Conservation (phyloP, 345 rosid species). For the Anastatica hierochuntica region DNA sequence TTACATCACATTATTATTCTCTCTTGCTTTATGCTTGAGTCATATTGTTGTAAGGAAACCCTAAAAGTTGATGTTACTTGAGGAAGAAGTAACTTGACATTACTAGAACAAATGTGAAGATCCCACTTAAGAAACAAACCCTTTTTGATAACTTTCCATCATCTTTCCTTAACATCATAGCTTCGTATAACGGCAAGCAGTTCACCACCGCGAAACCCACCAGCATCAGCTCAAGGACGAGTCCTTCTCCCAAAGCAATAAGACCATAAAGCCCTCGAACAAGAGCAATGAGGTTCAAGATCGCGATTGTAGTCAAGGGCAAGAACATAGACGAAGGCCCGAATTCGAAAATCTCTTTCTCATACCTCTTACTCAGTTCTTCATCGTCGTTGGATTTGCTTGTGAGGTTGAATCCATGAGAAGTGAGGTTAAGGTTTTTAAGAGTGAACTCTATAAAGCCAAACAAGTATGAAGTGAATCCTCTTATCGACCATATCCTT, state of each 20-base stretch:
- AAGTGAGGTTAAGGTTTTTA: constrained; percentile 36
- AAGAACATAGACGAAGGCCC: constrained; percentile 53
- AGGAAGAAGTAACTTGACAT: constrained; percentile 20
- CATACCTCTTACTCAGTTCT: constrained; percentile 46
- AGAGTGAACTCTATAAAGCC: constrained; percentile 37
- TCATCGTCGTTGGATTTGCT: constrained; percentile 44
- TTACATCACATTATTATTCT: background rate
- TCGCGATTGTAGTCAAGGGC: constrained; percentile 32
- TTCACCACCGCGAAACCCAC: constrained; percentile 38
- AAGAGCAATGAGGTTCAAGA: constrained; percentile 41
- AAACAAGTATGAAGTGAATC: constrained; percentile 33
- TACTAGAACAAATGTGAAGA: constrained; percentile 27
- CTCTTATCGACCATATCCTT: constrained; percentile 48
- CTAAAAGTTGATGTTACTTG: constrained; percentile 2
- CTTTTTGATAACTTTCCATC: constrained; percentile 38
- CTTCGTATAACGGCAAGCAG: constrained; percentile 49
- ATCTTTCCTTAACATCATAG: constrained; percentile 49
- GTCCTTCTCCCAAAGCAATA: constrained; percentile 13
- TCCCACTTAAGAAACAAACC: constrained; percentile 20
- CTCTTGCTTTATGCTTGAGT: no score
- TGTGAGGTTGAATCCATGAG: constrained; percentile 43
- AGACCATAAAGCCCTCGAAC: constrained; percentile 17
- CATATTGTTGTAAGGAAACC: background rate
- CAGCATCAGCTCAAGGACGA: constrained; percentile 30
- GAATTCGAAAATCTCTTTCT: constrained; percentile 49